Evolutionary conservation across 2,329 filamentous ascomycete genomes (phyloP), one percentile per base, ranked within the genome.

Genomic region (Aspergillus sp.): DNA sequence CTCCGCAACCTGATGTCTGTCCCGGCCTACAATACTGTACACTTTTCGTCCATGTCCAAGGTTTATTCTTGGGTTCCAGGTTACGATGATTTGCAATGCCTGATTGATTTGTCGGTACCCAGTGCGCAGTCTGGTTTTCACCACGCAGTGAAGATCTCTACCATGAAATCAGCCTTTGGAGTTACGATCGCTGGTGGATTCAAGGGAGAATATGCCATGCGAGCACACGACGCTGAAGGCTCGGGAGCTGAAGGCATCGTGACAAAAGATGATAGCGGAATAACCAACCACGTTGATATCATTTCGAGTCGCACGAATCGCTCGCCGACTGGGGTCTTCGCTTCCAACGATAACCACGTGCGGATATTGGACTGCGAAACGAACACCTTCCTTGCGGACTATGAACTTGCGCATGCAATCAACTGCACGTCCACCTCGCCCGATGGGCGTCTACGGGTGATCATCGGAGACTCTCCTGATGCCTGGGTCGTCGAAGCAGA

Each of bases 211-310:
- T 88, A 87, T 67, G 82, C 83, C 23, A 71, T 87, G 31, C 79
- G 79, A 15, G 71, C 76, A 1, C 76, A 77, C 9, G 69, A 71
- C 13, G 73, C 71, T 17, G 74, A 73, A 53, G 71, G 64, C 25
- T 66, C 64, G 5, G 71, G 72, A 7, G 77, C 74, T 0, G 75
- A 81, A 58, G 83, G 84, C 48, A 77, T 78, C 59, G 81, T 85
- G 43, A 82, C 81, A 8, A 77, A 80, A 55, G 78, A 82, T 17
- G 63, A 65, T 49, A 74, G 83, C 46, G 82, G 81, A 41, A 86
- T 87, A 64, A 85, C 85, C 19, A 87, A 86, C 62, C 84, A 87
- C 68, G 79, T 87, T 61, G 83, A 87, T 68, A 79, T 83, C 15
- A 81, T 82, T 64, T 72, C 73, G 15, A 80, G 76, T 50, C 83